phyloP scores from a whole-genome alignment of 164 flowering plant species.

The Akebia trifoliata region DNA sequence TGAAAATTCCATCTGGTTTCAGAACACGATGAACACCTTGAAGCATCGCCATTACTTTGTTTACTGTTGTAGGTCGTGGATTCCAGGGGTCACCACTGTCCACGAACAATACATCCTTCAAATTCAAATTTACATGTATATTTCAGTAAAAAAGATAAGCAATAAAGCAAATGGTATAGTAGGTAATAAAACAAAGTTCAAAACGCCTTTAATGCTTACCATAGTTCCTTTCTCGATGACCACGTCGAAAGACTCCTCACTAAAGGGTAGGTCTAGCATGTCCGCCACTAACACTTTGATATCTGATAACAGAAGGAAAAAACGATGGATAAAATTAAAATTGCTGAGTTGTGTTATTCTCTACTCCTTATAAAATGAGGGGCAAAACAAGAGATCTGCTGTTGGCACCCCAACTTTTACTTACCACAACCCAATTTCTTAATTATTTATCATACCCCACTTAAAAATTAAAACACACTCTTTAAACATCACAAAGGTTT shows the following conservation, averaged over 20 bases:
- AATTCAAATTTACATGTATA: slow-evolving; percentile 20
- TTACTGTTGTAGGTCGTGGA: slow-evolving; percentile 56
- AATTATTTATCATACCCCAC: too few species aligned
- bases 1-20: slow-evolving; percentile 72
- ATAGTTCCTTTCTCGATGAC: slow-evolving; percentile 96
- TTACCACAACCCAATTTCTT: too few species aligned
- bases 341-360: too few species aligned
- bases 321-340: not conserved
- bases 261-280: slow-evolving; percentile 86
- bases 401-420: too few species aligned
- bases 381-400: too few species aligned
- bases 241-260: slow-evolving; percentile 68
- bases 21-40: slow-evolving; percentile 73
- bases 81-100: slow-evolving; percentile 98
- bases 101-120: slow-evolving; percentile 95
- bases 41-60: slow-evolving; percentile 70
- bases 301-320: slow-evolving; percentile 35
- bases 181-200: too few species aligned
- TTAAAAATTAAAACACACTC: too few species aligned
- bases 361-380: too few species aligned
- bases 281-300: slow-evolving; percentile 82
- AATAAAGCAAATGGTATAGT: not conserved
- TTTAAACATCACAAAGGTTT: too few species aligned
- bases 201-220: too few species aligned
- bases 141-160: slow-evolving; percentile 8